These are phyloP conservation scores for Plenodomus tracheiphilus DNA, from an alignment of 2,329 filamentous ascomycete genomes.

Conservation along the genomic window DNA sequence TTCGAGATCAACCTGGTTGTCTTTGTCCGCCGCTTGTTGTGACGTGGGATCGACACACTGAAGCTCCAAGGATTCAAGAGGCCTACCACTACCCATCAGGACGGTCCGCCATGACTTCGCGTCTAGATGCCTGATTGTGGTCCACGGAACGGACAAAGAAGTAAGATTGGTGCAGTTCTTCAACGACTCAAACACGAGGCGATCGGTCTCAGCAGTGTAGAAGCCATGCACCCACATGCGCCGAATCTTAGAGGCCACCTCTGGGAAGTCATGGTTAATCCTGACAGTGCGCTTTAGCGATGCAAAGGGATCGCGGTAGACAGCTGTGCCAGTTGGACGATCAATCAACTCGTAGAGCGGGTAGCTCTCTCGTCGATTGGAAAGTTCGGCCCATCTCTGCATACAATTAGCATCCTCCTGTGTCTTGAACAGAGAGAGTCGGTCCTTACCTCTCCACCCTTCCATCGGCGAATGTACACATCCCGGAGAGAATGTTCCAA, in stretches of 20 bases:
- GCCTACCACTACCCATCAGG: slow-evolving; percentile 49
- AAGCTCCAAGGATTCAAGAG: slow-evolving; percentile 56
- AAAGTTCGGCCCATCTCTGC: slow-evolving; percentile 56
- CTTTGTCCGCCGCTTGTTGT: slow-evolving; percentile 47
- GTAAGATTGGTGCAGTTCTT: slow-evolving; percentile 52
- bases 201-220: slow-evolving; percentile 55
- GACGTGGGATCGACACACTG: slow-evolving; percentile 54
- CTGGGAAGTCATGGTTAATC: slow-evolving; percentile 51
- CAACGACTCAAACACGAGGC: slow-evolving; percentile 54
- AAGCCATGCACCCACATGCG: slow-evolving; percentile 61
- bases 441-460: slow-evolving; percentile 48
- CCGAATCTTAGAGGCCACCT: slow-evolving; percentile 53
- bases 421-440: neutral
- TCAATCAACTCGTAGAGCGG: slow-evolving; percentile 54
- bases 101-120: slow-evolving; percentile 54
- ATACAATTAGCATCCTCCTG: slow-evolving; percentile 20
- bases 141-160: slow-evolving; percentile 58
- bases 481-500: slow-evolving; percentile 55
- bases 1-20: slow-evolving; percentile 48
- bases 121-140: slow-evolving; percentile 54
- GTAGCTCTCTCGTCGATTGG: slow-evolving; percentile 50
- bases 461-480: slow-evolving; percentile 57
- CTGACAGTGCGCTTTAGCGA: slow-evolving; percentile 53
- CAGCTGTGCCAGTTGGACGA: slow-evolving; percentile 50
- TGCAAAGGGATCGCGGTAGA: slow-evolving; percentile 57